Conservation (phyloP, 2,329 filamentous ascomycete genomes). For the Aspergillus latus region DNA sequence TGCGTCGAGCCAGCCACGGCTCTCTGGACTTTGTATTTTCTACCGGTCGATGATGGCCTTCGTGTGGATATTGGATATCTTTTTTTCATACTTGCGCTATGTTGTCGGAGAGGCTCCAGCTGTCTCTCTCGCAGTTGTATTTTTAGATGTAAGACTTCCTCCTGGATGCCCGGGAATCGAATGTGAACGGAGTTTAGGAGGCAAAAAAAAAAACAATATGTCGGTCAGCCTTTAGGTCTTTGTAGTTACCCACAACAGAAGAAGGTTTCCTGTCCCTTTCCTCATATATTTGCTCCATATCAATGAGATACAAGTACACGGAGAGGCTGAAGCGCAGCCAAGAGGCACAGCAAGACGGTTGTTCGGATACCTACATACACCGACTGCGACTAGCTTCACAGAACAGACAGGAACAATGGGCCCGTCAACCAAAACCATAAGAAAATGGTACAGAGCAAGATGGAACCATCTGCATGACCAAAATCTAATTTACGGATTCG, state of each 20-base stretch:
- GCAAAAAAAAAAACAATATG: too few species aligned
- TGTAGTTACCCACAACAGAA: not conserved
- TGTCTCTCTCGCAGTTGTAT: constrained; percentile 22
- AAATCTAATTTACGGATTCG: constrained; percentile 1
- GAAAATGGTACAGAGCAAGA: not conserved
- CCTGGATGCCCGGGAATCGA: constrained; percentile 2
- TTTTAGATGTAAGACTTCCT: constrained; percentile 21
- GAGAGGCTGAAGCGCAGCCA: not conserved
- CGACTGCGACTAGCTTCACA: too few species aligned
- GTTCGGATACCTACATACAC: too few species aligned
- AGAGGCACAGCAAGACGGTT: too few species aligned
- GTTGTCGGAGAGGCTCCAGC: not conserved
- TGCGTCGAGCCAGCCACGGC: not conserved
- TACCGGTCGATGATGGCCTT: not conserved
- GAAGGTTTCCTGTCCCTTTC: too few species aligned
- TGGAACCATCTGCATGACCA: not conserved
- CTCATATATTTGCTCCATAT: constrained; percentile 16
- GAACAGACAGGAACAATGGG: too few species aligned
- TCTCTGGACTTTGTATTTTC: not conserved
- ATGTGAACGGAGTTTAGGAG: constrained; percentile 23
- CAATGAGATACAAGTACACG: constrained; percentile 17
- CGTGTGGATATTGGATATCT: constrained; percentile 10
- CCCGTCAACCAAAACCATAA: too few species aligned
- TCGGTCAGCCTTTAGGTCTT: too few species aligned
- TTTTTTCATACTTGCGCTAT: constrained; percentile 16